Percentiles rank a stretch among this genome's conserved stretches.
Evolutionary conservation across 495 filamentous ascomycete species (phyloP).

Genomic region (Annulohypoxylon maeteangense): DNA sequence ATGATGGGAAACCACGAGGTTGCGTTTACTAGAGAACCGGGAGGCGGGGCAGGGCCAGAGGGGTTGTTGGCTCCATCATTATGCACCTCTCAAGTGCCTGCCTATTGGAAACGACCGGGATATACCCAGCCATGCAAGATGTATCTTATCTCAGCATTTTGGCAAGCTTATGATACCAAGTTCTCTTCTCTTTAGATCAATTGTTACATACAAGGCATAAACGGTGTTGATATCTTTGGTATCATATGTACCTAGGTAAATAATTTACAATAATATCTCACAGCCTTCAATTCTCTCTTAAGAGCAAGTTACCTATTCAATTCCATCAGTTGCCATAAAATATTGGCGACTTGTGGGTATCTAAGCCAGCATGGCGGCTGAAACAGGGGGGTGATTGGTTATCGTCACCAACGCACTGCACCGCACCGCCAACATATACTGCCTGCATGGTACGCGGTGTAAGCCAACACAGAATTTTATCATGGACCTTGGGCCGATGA

Average conservation of each 20-base stretch:
- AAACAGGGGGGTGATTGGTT: conserved; percentile 24
- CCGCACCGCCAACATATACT: neutral
- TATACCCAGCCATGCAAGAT: neutral
- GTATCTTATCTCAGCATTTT: neutral
- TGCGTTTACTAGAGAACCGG: neutral
- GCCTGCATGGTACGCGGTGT: neutral
- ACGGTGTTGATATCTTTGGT: no score
- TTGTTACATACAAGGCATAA: neutral
- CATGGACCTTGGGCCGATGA: neutral
- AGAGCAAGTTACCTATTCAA: no score
- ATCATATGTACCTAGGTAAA: no score
- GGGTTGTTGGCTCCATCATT: neutral
- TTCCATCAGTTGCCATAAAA: no score
- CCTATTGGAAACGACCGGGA: neutral
- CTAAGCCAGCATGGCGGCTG: neutral
- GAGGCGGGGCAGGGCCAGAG: neutral
- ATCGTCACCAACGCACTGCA: neutral
- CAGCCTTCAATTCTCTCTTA: no score
- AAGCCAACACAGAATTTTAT: neutral
- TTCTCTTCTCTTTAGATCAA: neutral
- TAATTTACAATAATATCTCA: no score
- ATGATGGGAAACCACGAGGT: neutral
- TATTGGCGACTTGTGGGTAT: neutral
- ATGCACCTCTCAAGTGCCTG: neutral
- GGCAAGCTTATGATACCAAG: no score